A percentile compares a stretch with the other conserved stretches of the same genome.
These are phyloP conservation scores for Vaucheria bursata DNA, from an alignment of 352 stramenopile species.

Conservation along the genomic window DNA sequence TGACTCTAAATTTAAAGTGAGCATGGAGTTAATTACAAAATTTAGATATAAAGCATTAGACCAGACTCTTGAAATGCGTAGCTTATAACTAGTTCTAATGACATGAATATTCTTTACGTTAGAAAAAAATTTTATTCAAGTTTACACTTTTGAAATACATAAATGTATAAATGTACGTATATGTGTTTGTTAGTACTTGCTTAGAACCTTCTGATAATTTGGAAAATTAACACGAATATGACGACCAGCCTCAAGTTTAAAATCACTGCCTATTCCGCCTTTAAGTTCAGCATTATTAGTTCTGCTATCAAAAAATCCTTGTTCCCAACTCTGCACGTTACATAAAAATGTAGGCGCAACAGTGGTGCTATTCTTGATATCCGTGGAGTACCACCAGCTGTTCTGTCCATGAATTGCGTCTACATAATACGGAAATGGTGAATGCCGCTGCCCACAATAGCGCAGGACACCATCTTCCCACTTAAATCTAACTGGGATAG, in stretches of 20 bases:
- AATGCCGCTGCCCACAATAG: slow-evolving; percentile 54
- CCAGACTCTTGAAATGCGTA: too few species aligned
- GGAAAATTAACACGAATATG: slow-evolving; percentile 77
- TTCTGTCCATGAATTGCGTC: slow-evolving; percentile 29
- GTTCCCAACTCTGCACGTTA: slow-evolving; percentile 70
- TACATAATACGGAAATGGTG: slow-evolving; percentile 43
- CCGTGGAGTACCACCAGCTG: slow-evolving; percentile 25
- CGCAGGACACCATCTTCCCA: neutral
- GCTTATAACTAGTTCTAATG: too few species aligned
- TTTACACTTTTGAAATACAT: too few species aligned
- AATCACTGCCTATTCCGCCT: slow-evolving; percentile 49
- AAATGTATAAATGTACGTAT: too few species aligned
- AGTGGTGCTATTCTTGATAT: slow-evolving; percentile 25
- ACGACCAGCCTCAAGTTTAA: slow-evolving; percentile 59
- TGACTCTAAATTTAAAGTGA: too few species aligned
- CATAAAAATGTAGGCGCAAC: slow-evolving; percentile 54
- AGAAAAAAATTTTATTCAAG: too few species aligned
- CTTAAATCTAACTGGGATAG: neutral
- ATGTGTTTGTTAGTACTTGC: too few species aligned
- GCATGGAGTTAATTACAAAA: too few species aligned
- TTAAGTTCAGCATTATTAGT: slow-evolving; percentile 55
- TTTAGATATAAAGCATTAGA: too few species aligned
- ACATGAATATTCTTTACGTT: too few species aligned
- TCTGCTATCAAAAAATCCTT: slow-evolving; percentile 70
- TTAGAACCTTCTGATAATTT: slow-evolving; percentile 64